Evolutionary conservation across 2,329 filamentous ascomycete species (phyloP), one percentile per base, ranked within the genome.

Genomic region (Septoria linicola): DNA sequence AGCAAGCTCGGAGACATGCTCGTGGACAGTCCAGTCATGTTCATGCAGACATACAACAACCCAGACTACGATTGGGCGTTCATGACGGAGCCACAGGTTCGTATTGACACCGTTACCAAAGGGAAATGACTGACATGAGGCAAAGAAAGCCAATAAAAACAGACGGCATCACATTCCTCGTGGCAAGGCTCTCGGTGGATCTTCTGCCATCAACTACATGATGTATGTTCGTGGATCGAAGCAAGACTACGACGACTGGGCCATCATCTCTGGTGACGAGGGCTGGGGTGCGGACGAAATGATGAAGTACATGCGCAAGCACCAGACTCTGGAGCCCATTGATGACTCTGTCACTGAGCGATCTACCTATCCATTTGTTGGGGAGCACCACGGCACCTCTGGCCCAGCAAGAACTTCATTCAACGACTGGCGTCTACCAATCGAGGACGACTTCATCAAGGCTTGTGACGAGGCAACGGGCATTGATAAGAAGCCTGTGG

Each of bases 161-260:
- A 55, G 58, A 45, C 39, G 55, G 32, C 58, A 63, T 20, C 60
- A 63, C 45, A 60, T 63, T 14, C 60, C 60, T 17, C 54, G 60
- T 16, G 72, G 71, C 2, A 70, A 69, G 37, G 65, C 66, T 0
- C 59, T 74, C 1, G 72, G 72, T 21, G 72, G 72, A 10, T 66
- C 64, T 34, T 68, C 64, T n/a, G 68, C 67, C 1, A 70, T 73
- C 41, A 74, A 73, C 49, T 63, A 61, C 47, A 61, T 61, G 60
- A 63, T 63, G 60, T 63, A 75, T 67, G 72, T 72, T 19, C 73
- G 76, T 23, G 76, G 75, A 1, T 67, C 70, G 25, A 63, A 66
- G 2, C 59, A 63, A 4, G 76, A 78, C 55, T 80, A 73, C 54
- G 69, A 79, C 17, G 66, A 70, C 37, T 79, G 76, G 77, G 73